Evolutionary conservation across 1,139 yeast genomes (phyloP).

Genomic region (Yamadazyma buinensis): DNA sequence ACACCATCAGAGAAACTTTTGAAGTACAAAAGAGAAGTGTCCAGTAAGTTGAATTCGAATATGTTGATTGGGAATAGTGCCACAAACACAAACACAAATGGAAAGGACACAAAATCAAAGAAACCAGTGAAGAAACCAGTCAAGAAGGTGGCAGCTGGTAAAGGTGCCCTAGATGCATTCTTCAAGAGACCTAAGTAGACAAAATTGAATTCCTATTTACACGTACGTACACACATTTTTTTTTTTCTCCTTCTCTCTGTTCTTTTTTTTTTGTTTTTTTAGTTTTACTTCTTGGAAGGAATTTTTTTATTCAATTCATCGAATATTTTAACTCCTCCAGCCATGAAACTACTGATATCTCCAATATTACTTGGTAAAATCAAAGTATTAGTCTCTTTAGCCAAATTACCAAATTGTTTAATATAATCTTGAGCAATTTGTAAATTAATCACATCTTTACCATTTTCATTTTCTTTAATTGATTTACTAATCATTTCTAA

Average conservation of each 20-base stretch:
- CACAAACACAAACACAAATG: conserved; percentile 15
- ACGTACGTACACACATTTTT: neutral
- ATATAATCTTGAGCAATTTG: conserved; percentile 84
- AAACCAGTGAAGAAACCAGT: conserved; percentile 14
- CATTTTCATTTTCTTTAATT: conserved; percentile 64
- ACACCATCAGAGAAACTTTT: conserved; percentile 24
- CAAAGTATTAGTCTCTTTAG: conserved; percentile 76
- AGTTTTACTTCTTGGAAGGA: conserved; percentile 1
- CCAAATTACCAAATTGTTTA: conserved; percentile 76
- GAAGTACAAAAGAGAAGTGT: conserved; percentile 25
- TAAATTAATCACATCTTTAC: conserved; percentile 69
- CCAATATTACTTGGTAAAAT: conserved; percentile 75
- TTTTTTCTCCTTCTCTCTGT: too few species aligned
- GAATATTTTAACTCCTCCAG: conserved; percentile 72
- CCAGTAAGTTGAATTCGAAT: conserved; percentile 22
- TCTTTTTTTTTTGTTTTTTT: neutral
- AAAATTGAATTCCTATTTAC: conserved; percentile 1
- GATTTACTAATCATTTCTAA: conserved; percentile 63
- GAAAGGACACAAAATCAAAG: conserved; percentile 18
- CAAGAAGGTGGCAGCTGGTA: conserved; percentile 47
- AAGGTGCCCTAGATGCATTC: conserved; percentile 63
- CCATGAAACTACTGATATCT: conserved; percentile 71
- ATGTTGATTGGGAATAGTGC: conserved; percentile 28
- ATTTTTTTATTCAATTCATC: conserved; percentile 44
- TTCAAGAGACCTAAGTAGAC: conserved; percentile 24